Evolutionary conservation across 1,284 basidiomycete species (phyloP).

Genomic region (Leccinum solheimii): DNA sequence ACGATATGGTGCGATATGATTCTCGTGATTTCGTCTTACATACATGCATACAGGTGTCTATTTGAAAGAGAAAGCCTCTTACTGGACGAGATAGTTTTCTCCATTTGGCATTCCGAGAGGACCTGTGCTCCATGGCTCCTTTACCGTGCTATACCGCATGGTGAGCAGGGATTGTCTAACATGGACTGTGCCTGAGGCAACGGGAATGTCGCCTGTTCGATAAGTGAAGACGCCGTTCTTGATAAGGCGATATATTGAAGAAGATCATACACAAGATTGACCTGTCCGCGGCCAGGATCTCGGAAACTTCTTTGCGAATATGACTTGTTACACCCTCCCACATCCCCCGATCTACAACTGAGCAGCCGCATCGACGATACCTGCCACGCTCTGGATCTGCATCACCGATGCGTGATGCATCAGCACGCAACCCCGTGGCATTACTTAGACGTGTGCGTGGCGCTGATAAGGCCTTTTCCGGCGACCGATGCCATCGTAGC

Average conservation of each 20-base stretch:
- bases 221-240: not conserved
- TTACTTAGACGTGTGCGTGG: slow-evolving; percentile 5
- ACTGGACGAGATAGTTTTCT: too few relatives aligned
- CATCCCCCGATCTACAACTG: slow-evolving; percentile 12
- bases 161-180: not conserved
- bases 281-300: not conserved
- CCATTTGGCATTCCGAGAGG: not conserved
- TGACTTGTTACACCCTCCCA: not conserved
- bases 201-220: not conserved
- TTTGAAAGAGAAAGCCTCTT: not conserved
- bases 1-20: slow-evolving; percentile 10
- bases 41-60: not conserved
- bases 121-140: not conserved
- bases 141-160: not conserved
- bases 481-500: slow-evolving; percentile 1
- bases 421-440: not conserved
- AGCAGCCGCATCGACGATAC: not conserved
- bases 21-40: slow-evolving; percentile 3
- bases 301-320: not conserved
- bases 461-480: not conserved
- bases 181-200: not conserved
- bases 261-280: not conserved
- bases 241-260: not conserved
- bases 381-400: slow-evolving; percentile 2
- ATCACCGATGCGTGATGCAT: slow-evolving; percentile 4